These are phyloP conservation scores for Borovskyia barvae DNA, from an alignment of 208 protist genomes.

Conservation along the genomic window DNA sequence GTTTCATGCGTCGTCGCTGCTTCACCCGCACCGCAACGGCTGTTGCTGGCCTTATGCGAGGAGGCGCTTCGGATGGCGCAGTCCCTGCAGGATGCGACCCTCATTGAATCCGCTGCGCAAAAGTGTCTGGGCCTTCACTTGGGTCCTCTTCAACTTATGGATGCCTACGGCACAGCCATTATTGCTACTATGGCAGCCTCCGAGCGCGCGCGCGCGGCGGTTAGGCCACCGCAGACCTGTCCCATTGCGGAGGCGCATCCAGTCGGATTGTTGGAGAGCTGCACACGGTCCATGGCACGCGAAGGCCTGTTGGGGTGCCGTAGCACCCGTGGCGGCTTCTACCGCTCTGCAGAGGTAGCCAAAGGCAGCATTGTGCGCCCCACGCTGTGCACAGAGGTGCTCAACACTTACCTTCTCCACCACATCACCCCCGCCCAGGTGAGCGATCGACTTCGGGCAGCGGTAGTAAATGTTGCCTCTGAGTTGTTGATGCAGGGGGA, in stretches of 20 bases:
- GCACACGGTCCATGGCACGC: slow-evolving; percentile 27
- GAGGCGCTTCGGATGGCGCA: slow-evolving; percentile 38
- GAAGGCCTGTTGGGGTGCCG: slow-evolving; percentile 37
- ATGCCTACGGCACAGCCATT: slow-evolving; percentile 34
- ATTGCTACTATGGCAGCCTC: slow-evolving; percentile 39
- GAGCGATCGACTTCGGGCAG: slow-evolving; percentile 54
- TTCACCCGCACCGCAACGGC: slow-evolving; percentile 29
- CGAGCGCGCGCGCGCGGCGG: slow-evolving; percentile 1
- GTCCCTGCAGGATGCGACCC: slow-evolving; percentile 15
- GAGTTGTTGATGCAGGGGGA: slow-evolving; percentile 45
- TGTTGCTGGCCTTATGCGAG: slow-evolving; percentile 40
- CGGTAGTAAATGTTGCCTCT: slow-evolving; percentile 61
- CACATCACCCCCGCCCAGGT: slow-evolving; percentile 31
- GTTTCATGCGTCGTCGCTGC: slow-evolving; percentile 55
- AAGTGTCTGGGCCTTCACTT: slow-evolving; percentile 37
- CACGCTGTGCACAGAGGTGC: slow-evolving; percentile 16
- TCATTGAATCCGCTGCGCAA: slow-evolving; percentile 45
- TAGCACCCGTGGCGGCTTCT: slow-evolving; percentile 50
- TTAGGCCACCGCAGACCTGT: slow-evolving; percentile 5
- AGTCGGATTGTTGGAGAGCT: slow-evolving; percentile 10
- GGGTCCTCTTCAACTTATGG: slow-evolving; percentile 53
- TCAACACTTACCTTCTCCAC: slow-evolving; percentile 32
- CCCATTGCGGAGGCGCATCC: no score
- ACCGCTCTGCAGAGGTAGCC: slow-evolving; percentile 15
- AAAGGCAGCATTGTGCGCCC: neutral